Conservation (phyloP, 768 basidiomycete genomes). For the Boletus vinaceobasis region DNA sequence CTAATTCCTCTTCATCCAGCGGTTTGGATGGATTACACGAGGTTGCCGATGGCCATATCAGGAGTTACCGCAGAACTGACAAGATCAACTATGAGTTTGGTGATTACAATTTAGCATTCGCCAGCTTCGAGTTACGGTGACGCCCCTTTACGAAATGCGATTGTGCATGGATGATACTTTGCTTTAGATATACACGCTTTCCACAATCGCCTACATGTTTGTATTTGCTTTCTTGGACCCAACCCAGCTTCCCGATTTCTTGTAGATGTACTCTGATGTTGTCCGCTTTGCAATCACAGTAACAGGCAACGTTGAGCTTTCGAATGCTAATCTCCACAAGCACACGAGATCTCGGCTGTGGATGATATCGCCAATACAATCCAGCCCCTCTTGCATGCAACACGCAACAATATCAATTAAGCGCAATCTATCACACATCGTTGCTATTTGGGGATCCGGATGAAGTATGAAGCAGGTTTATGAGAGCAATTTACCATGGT, state of each 20-base stretch:
- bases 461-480: slow-evolving; percentile 3
- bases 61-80: slow-evolving; percentile 78
- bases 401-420: slow-evolving; percentile 6
- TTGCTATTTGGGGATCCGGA: neutral
- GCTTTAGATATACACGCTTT: slow-evolving; percentile 19
- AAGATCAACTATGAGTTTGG: slow-evolving; percentile 99
- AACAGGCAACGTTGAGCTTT: slow-evolving; percentile 14
- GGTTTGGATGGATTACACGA: slow-evolving; percentile 14
- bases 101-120: slow-evolving; percentile 86
- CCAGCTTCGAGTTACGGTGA: slow-evolving; percentile 68
- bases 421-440: slow-evolving; percentile 18
- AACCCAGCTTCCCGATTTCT: slow-evolving; percentile 4
- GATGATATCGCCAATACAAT: neutral
- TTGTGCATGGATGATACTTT: slow-evolving; percentile 19
- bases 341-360: slow-evolving; percentile 1
- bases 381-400: neutral
- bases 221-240: slow-evolving; percentile 12
- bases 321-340: neutral
- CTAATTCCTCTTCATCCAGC: slow-evolving; percentile 22
- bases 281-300: slow-evolving; percentile 14
- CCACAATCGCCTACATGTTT: slow-evolving; percentile 14
- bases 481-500: slow-evolving; percentile 17
- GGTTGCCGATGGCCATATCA: slow-evolving; percentile 18
- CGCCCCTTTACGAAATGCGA: slow-evolving; percentile 7
- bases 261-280: slow-evolving; percentile 5